Conservation (phyloP, 768 basidiomycete species). For the Russula ochroleuca region DNA sequence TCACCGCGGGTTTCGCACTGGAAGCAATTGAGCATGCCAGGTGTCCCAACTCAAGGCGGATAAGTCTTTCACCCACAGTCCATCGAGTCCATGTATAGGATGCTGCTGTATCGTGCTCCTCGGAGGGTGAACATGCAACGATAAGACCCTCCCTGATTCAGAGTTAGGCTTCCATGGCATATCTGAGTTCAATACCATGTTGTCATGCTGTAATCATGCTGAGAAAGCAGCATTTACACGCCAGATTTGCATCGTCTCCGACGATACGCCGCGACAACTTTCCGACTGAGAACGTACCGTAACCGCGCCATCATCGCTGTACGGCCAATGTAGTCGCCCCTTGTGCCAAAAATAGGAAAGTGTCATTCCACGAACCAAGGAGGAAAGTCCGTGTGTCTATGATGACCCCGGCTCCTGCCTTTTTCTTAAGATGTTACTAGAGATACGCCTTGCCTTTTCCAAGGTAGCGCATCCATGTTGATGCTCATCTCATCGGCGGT, state of each 20-base stretch:
- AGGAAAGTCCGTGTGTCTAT: too few relatives aligned
- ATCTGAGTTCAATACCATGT: constrained; percentile 5
- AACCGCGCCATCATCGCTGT: neutral
- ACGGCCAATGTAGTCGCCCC: neutral
- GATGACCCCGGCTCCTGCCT: neutral
- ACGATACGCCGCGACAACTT: constrained; percentile 2
- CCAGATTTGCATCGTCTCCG: neutral
- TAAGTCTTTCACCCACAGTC: neutral
- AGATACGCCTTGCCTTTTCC: neutral
- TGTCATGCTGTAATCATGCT: constrained; percentile 1
- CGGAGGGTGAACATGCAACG: neutral
- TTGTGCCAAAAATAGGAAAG: neutral
- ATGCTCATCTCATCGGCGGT: constrained; percentile 38
- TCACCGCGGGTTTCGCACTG: neutral
- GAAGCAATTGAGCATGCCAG: neutral
- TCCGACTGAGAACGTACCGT: neutral
- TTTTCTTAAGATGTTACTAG: neutral
- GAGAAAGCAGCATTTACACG: neutral
- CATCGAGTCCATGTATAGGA: neutral
- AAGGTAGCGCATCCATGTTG: constrained; percentile 28
- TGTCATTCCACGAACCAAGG: neutral
- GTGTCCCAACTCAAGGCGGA: neutral
- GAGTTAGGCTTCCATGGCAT: neutral
- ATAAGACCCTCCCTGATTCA: constrained; percentile 8
- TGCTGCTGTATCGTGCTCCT: neutral